phyloP scores from a whole-genome alignment of 2,329 filamentous ascomycete genomes.

The Neodidymelliopsis sp. region DNA sequence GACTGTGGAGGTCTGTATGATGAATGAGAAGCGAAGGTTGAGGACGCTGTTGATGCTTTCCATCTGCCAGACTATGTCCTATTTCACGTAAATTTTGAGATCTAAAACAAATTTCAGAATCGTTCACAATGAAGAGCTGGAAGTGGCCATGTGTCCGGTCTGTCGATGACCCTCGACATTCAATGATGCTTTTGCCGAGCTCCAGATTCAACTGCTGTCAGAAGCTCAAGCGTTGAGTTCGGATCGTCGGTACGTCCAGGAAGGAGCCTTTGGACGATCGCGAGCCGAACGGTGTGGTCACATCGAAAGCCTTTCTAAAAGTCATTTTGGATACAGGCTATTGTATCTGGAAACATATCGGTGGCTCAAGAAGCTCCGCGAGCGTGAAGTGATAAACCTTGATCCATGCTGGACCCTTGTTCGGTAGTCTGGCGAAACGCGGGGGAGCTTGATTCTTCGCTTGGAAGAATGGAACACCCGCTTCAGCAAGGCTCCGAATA shows the following conservation, averaged over 20 bases:
- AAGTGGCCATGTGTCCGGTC: neutral
- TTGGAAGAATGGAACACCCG: conserved; percentile 2
- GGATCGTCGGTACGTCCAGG: conserved; percentile 4
- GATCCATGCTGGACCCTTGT: conserved; percentile 1
- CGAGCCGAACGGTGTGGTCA: conserved; percentile 13
- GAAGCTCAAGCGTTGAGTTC: conserved; percentile 2
- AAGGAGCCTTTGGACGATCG: neutral
- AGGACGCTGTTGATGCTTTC: neutral
- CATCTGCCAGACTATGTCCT: neutral
- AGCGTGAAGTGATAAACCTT: neutral
- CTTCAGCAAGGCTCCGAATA: conserved; percentile 14
- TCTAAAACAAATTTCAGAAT: neutral
- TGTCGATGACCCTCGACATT: neutral
- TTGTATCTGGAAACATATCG: neutral
- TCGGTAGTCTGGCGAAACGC: conserved; percentile 4
- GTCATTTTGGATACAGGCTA: neutral
- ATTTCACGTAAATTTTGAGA: neutral
- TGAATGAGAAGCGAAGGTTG: neutral
- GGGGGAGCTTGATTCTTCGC: conserved; percentile 15
- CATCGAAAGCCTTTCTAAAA: neutral
- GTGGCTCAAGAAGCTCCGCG: neutral
- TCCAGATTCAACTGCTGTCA: neutral
- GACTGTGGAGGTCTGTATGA: conserved; percentile 9
- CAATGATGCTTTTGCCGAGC: neutral
- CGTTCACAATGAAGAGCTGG: neutral